A percentile compares a stretch with the other conserved stretches of the same genome.
These are phyloP conservation scores for Beauveria sp. DNA, from an alignment of 2,329 filamentous ascomycete species.

Conservation along the genomic window DNA sequence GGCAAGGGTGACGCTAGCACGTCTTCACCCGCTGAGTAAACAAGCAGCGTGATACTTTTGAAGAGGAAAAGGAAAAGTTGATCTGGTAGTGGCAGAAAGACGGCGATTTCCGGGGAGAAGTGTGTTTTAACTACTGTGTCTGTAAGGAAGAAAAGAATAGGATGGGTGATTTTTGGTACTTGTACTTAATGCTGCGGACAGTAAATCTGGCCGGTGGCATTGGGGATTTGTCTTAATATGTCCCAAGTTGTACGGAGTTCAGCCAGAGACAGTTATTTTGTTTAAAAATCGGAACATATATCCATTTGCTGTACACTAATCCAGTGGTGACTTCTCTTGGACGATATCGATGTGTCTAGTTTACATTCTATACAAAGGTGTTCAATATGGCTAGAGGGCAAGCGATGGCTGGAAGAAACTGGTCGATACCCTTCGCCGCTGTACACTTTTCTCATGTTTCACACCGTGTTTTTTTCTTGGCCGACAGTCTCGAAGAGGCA, in stretches of 20 bases:
- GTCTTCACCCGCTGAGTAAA: conserved; percentile 40
- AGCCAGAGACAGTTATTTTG: conserved; percentile 12
- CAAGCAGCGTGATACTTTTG: background rate
- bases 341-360: background rate
- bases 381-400: background rate
- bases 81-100: conserved; percentile 6
- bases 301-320: background rate
- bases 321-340: background rate
- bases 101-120: background rate
- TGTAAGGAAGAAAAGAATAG: conserved; percentile 8
- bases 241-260: conserved; percentile 11
- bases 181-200: conserved; percentile 11
- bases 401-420: background rate
- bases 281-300: conserved; percentile 10
- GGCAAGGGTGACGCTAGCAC: conserved; percentile 52
- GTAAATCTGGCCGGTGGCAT: conserved; percentile 5
- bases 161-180: conserved; percentile 9
- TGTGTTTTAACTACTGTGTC: background rate
- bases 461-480: background rate
- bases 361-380: conserved; percentile 6
- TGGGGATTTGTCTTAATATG: conserved; percentile 10
- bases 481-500: background rate
- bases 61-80: background rate
- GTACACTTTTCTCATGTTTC: background rate
- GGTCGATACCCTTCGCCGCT: background rate